Percentiles rank a stretch among this genome's conserved stretches.
Conservation (phyloP, 1,139 yeast species). For the Magnusiomyces paraingens region DNA sequence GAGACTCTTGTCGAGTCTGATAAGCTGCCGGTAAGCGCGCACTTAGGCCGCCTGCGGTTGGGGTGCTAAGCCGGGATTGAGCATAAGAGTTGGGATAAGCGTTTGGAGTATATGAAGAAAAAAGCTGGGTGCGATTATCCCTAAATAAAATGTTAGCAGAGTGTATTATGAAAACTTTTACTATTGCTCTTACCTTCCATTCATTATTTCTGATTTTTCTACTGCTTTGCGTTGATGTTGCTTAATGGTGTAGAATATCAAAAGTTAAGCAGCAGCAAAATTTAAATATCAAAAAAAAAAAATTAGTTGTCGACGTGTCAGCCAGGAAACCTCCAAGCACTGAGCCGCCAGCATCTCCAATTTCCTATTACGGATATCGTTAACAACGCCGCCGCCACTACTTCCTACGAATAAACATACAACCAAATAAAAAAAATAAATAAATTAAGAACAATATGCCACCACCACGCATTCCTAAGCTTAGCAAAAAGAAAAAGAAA, state of each 20-base stretch:
- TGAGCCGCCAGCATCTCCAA: too few relatives aligned
- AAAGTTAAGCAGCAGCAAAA: too few relatives aligned
- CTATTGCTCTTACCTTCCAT: slow-evolving; percentile 3
- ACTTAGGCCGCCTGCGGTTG: slow-evolving; percentile 13
- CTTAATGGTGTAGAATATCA: too few relatives aligned
- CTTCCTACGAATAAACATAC: neutral
- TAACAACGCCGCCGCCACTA: too few relatives aligned
- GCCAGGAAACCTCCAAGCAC: too few relatives aligned
- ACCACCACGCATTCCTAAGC: slow-evolving; percentile 11
- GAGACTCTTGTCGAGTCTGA: slow-evolving; percentile 34
- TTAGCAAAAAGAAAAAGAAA: slow-evolving; percentile 7
- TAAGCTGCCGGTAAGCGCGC: neutral
- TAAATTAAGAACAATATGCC: neutral
- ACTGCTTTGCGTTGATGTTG: too few relatives aligned
- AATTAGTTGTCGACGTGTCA: too few relatives aligned
- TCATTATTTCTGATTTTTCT: neutral
- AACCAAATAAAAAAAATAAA: neutral
- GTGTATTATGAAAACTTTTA: neutral
- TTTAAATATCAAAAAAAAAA: too few relatives aligned
- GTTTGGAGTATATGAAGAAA: slow-evolving; percentile 30
- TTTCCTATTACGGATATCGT: too few relatives aligned
- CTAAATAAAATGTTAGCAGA: neutral
- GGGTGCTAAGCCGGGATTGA: neutral
- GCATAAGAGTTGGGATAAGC: slow-evolving; percentile 12
- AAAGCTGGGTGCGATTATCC: slow-evolving; percentile 31